A percentile compares a stretch with the other conserved stretches of the same genome.
Conservation (phyloP, 2,329 filamentous ascomycete species). For the Arthrobotrys sphaeroides region DNA sequence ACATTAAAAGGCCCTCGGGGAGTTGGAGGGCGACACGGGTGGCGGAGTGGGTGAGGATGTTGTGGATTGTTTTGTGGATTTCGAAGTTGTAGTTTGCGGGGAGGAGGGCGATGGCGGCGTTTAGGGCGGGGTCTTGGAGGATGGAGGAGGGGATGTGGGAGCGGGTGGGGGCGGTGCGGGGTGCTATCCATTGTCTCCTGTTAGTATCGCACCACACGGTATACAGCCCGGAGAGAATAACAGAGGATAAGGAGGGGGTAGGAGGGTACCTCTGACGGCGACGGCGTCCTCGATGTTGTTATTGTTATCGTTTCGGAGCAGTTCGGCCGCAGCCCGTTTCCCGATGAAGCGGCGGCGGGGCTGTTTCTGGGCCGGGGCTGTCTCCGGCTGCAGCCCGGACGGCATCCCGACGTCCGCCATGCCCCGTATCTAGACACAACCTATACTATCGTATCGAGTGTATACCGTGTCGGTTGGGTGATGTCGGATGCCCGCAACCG, state of each 20-base stretch:
- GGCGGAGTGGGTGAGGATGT: slow-evolving; percentile 80
- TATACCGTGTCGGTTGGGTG: too few species aligned
- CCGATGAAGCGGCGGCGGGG: slow-evolving; percentile 95
- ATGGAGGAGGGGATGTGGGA: slow-evolving; percentile 92
- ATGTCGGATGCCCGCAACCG: too few species aligned
- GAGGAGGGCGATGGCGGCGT: slow-evolving; percentile 84
- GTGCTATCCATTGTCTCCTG: slow-evolving; percentile 65
- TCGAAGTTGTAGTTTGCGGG: slow-evolving; percentile 98
- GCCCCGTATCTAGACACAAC: not conserved
- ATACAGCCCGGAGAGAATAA: not conserved
- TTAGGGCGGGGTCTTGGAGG: slow-evolving; percentile 82
- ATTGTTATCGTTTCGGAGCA: slow-evolving; percentile 57
- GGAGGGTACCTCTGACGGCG: slow-evolving; percentile 72
- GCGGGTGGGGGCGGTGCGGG: slow-evolving; percentile 75
- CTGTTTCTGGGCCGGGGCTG: slow-evolving; percentile 68
- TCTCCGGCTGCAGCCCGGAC: slow-evolving; percentile 59
- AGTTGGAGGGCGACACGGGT: slow-evolving; percentile 94
- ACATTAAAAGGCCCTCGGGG: slow-evolving; percentile 91
- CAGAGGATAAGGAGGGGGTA: slow-evolving; percentile 58
- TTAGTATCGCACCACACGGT: not conserved
- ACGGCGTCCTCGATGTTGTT: slow-evolving; percentile 66
- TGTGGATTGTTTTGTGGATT: slow-evolving; percentile 96
- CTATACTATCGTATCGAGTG: not conserved
- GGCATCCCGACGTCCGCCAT: slow-evolving; percentile 22
- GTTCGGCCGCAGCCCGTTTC: slow-evolving; percentile 75